Evolutionary conservation across 164 flowering plant species (phyloP), one percentile per base, ranked within the genome.

Genomic region (Vitis rupestris): DNA sequence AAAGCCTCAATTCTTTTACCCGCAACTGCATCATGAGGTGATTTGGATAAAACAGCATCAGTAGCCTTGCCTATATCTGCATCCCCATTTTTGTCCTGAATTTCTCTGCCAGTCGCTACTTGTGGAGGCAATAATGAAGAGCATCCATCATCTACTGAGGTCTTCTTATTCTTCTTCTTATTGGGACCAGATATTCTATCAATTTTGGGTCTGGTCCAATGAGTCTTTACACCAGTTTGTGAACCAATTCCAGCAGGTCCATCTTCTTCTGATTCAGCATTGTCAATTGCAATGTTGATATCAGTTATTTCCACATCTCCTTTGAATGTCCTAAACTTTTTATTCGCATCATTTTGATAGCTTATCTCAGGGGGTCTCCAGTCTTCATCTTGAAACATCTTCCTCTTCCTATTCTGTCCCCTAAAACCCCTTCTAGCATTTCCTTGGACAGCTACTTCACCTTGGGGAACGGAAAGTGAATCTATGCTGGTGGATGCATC

Each of bases 161-260:
- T 23, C 70, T 65, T 80, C 65, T 78, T 79, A 3, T 64, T 73
- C 71, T 75, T 76, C 79, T 83, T 82, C 79, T 80, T 79, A 27
- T 59, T 62, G 48, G 16, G 4, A 69, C 51, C 13, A 30, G 74
- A 37, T 29, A 55, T 75, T 66, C 48, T 55, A 27, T 79, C 77
- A 58, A 29, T 30, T 61, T 61, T 66, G 30, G 31, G 14, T 49
- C 70, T 70, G n/a, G 59, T 61, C 63, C 63, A 62, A 19, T 66
- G 56, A 49, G 55, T 67, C 52, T 68, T 72, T 31, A n/a, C n/a
- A 59, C 53, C 64, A 68, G 67, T 27, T 50, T 65, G 65, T 15
- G 52, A 52, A 65, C 15, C 61, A 4, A 9, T 50, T 64, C 68
- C 49, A 19, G 66, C 13, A 59, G 57, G 49, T 44, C 67, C 67